Evolutionary conservation across 148 eudicot genomes (phyloP).

Genomic region (Vaccinium corymbosum): DNA sequence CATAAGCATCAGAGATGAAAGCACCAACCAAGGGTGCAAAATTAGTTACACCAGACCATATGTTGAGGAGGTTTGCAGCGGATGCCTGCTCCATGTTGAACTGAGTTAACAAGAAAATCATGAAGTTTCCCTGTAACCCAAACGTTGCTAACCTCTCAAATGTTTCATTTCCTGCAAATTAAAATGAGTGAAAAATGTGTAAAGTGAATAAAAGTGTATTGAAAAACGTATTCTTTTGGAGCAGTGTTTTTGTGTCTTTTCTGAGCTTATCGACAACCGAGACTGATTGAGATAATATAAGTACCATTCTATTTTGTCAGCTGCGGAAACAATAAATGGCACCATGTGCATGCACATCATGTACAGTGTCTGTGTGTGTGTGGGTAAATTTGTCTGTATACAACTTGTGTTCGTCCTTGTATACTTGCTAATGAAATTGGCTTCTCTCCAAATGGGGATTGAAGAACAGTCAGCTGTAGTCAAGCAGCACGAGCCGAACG

Average conservation of each 20-base stretch:
- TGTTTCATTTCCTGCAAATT: conserved; percentile 72
- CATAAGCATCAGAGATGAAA: conserved; percentile 64
- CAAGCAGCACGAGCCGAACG: background rate
- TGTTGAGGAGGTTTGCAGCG: conserved; percentile 57
- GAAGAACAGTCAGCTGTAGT: no score
- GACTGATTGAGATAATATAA: no score
- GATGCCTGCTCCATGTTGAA: conserved; percentile 78
- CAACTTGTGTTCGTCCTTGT: background rate
- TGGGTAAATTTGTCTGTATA: background rate
- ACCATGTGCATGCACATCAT: background rate
- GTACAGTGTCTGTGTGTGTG: background rate
- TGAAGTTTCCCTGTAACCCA: conserved; percentile 69
- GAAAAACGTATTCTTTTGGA: no score
- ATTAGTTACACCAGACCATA: conserved; percentile 53
- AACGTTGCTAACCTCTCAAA: conserved; percentile 77
- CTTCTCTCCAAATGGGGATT: background rate
- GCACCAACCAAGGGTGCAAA: conserved; percentile 82
- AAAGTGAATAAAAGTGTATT: no score
- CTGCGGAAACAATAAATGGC: background rate
- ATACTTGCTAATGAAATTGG: background rate
- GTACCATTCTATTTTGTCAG: background rate
- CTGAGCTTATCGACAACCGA: no score
- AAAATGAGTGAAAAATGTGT: background rate
- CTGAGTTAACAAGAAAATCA: conserved; percentile 55
- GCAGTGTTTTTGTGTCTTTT: no score